These are phyloP conservation scores for Alternaria hordeiaustralica DNA, from an alignment of 2,329 filamentous ascomycete genomes.

Conservation along the genomic window DNA sequence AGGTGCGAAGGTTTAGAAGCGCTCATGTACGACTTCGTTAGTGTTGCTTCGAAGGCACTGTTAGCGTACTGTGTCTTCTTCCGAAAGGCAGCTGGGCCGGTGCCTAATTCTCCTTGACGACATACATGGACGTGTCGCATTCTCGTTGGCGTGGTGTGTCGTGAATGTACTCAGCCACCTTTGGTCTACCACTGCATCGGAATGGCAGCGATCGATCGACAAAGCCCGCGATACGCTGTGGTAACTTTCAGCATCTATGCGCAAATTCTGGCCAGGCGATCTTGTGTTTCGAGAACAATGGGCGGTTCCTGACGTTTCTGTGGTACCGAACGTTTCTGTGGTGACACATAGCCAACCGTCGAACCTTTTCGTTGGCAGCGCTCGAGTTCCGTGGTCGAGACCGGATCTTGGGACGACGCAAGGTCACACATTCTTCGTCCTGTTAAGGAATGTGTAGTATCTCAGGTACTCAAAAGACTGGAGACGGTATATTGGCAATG, in stretches of 20 bases:
- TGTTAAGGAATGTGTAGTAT: background rate
- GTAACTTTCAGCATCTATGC: background rate
- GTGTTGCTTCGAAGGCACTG: background rate
- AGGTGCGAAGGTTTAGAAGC: background rate
- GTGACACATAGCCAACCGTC: background rate
- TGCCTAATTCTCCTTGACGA: background rate
- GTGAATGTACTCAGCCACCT: background rate
- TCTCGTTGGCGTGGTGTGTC: background rate
- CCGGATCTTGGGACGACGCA: background rate
- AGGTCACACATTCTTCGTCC: background rate
- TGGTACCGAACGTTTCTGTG: background rate
- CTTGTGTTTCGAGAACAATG: background rate
- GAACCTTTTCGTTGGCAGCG: background rate
- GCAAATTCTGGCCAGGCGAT: background rate
- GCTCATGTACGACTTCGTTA: background rate
- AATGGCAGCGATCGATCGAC: background rate
- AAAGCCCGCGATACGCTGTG: background rate
- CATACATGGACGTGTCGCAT: background rate
- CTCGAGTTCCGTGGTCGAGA: background rate
- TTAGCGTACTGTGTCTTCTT: background rate
- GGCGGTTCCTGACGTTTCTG: background rate
- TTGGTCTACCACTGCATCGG: background rate
- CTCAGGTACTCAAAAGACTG: background rate
- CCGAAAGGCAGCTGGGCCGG: background rate
- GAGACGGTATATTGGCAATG: background rate